Conservation (phyloP, 805 yeast genomes). For the Schizosaccharomyces lindneri region DNA sequence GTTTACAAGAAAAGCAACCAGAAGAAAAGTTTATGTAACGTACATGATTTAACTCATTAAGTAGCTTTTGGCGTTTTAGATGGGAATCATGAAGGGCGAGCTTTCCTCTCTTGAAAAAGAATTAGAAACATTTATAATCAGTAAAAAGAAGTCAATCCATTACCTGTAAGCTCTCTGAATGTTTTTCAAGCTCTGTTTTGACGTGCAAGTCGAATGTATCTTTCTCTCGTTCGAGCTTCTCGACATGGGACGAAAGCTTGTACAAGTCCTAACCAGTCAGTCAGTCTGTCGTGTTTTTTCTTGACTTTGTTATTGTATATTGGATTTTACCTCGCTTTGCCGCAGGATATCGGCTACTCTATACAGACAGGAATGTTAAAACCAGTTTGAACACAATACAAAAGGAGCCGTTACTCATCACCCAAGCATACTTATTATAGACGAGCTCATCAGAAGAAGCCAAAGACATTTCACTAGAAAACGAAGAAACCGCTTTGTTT, state of each 20-base stretch:
- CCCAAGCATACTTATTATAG: neutral
- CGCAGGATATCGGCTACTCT: slow-evolving; percentile 9
- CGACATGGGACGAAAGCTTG: slow-evolving; percentile 14
- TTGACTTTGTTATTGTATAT: neutral
- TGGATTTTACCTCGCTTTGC: slow-evolving; percentile 8
- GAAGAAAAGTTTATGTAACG: neutral
- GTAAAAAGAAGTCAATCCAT: no score
- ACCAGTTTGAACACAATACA: neutral
- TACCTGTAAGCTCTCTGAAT: slow-evolving; percentile 28
- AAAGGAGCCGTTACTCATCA: neutral
- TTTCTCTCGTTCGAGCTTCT: slow-evolving; percentile 28
- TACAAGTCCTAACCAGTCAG: slow-evolving; percentile 12
- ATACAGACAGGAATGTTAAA: neutral
- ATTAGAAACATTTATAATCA: neutral
- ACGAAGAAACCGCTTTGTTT: neutral
- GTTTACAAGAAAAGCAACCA: no score
- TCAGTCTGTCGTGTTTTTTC: no score
- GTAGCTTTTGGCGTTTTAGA: neutral
- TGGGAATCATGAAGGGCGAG: neutral
- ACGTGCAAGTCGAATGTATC: slow-evolving; percentile 52
- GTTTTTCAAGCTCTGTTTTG: slow-evolving; percentile 40
- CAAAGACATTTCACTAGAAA: neutral
- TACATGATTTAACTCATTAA: neutral
- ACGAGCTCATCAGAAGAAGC: neutral
- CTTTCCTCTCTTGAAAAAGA: neutral